Percentiles rank a stretch among this genome's conserved stretches.
These are phyloP conservation scores for Obelidium mucronatum DNA, from an alignment of 192 early-diverging fungal species.

Conservation along the genomic window DNA sequence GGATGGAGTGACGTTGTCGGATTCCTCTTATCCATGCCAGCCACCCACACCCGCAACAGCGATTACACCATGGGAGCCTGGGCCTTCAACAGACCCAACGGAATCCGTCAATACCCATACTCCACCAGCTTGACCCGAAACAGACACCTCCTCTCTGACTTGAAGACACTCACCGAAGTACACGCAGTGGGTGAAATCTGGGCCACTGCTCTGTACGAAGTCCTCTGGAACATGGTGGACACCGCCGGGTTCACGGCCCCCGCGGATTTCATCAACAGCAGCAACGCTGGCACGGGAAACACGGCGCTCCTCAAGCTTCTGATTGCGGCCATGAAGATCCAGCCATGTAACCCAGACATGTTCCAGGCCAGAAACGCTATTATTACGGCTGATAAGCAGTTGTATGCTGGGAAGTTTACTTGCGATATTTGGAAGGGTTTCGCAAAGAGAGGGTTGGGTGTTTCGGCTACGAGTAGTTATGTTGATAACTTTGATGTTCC, in stretches of 20 bases:
- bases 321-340: constrained; percentile 57
- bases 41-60: too few relatives aligned
- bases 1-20: too few relatives aligned
- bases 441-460: constrained; percentile 88
- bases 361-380: too few relatives aligned
- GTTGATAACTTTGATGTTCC: too few relatives aligned
- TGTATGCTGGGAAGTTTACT: constrained; percentile 52
- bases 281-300: too few relatives aligned
- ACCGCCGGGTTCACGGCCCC: too few relatives aligned
- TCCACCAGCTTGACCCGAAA: constrained; percentile 48
- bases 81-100: constrained; percentile 66
- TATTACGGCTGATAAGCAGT: constrained; percentile 51
- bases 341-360: constrained; percentile 59
- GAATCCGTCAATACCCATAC: constrained; percentile 53
- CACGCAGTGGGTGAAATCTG: constrained; percentile 70
- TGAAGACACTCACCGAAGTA: constrained; percentile 44
- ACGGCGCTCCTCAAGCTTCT: constrained; percentile 41
- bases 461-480: constrained; percentile 36
- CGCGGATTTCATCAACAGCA: constrained; percentile 24
- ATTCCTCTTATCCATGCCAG: too few relatives aligned
- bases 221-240: constrained; percentile 62
- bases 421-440: too few relatives aligned
- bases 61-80: too few relatives aligned
- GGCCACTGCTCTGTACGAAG: constrained; percentile 79
- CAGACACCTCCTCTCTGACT: constrained; percentile 52